Percentiles rank a stretch among this genome's conserved stretches.
Conservation (phyloP, 1,139 yeast species). For the Hanseniaspora sp. region DNA sequence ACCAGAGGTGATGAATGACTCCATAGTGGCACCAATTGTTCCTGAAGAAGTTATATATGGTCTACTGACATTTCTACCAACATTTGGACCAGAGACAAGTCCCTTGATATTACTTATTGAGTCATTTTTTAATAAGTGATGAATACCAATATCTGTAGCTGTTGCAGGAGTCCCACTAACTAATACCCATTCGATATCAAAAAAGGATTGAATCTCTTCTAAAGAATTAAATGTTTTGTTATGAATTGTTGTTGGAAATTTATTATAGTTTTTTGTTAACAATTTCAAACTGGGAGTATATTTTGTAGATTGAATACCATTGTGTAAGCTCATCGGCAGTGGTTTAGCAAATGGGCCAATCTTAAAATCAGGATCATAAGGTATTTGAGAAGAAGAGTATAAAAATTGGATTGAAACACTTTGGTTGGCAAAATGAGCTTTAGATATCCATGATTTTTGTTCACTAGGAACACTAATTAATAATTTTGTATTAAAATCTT, state of each 20-base stretch:
- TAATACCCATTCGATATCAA: conserved; percentile 67
- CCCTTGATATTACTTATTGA: conserved; percentile 49
- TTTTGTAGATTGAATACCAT: conserved; percentile 1
- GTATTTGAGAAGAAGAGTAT: conserved; percentile 39
- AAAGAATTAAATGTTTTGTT: conserved; percentile 10
- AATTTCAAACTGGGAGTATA: not conserved
- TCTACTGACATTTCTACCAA: conserved; percentile 86
- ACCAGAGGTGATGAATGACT: conserved; percentile 56
- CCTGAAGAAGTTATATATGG: conserved; percentile 84
- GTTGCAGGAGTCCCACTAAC: conserved; percentile 93
- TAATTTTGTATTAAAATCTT: conserved; percentile 63
- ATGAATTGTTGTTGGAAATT: conserved; percentile 21
- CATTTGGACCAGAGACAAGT: conserved; percentile 89
- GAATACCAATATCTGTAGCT: conserved; percentile 80
- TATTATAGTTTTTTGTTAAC: not conserved
- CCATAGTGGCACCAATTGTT: conserved; percentile 97
- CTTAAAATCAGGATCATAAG: conserved; percentile 37
- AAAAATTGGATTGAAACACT: conserved; percentile 58
- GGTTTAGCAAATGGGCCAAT: conserved; percentile 55
- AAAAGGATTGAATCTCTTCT: conserved; percentile 29
- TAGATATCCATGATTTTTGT: conserved; percentile 90
- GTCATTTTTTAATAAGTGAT: conserved; percentile 44
- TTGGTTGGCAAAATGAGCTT: conserved; percentile 89
- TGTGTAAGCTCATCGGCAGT: conserved; percentile 30
- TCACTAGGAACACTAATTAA: conserved; percentile 65